Evolutionary conservation across 2,329 filamentous ascomycete species (phyloP).

Genomic region (Mariannaea elegans): DNA sequence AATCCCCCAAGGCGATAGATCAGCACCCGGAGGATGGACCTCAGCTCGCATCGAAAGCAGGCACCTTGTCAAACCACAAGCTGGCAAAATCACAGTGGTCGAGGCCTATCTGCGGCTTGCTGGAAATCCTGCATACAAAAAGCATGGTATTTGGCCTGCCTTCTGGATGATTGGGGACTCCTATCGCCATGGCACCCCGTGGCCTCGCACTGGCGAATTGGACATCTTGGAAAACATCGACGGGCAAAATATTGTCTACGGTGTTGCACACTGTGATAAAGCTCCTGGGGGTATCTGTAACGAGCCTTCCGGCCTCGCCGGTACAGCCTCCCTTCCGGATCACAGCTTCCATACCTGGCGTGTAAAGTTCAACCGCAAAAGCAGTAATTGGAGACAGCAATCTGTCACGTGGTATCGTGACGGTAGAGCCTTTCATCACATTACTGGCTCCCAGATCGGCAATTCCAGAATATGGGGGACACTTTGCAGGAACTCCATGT

Average conservation of each 20-base stretch:
- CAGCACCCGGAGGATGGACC: slow-evolving; percentile 56
- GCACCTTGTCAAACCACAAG: slow-evolving; percentile 54
- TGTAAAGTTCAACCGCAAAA: slow-evolving; percentile 59
- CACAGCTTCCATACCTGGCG: slow-evolving; percentile 59
- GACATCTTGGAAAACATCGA: slow-evolving; percentile 67
- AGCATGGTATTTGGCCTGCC: slow-evolving; percentile 67
- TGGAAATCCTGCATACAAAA: slow-evolving; percentile 47
- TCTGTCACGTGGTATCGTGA: slow-evolving; percentile 61
- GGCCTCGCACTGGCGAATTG: slow-evolving; percentile 65
- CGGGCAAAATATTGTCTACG: slow-evolving; percentile 56
- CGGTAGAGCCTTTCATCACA: slow-evolving; percentile 51
- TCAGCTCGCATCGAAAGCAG: slow-evolving; percentile 64
- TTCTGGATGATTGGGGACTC: slow-evolving; percentile 66
- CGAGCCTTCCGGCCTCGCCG: slow-evolving; percentile 56
- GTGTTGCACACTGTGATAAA: slow-evolving; percentile 61
- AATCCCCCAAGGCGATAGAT: slow-evolving; percentile 54
- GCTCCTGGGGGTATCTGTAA: slow-evolving; percentile 58
- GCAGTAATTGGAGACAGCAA: slow-evolving; percentile 56
- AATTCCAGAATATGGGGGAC: slow-evolving; percentile 57
- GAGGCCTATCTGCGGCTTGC: slow-evolving; percentile 60
- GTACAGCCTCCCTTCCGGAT: slow-evolving; percentile 47
- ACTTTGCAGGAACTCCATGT: slow-evolving; percentile 60
- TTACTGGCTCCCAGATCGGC: slow-evolving; percentile 56
- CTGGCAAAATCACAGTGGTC: slow-evolving; percentile 56
- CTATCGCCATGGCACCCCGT: slow-evolving; percentile 56